Evolutionary conservation across 345 rosid species (phyloP), one percentile per base, ranked within the genome.

Genomic region (Salix suchowensis): DNA sequence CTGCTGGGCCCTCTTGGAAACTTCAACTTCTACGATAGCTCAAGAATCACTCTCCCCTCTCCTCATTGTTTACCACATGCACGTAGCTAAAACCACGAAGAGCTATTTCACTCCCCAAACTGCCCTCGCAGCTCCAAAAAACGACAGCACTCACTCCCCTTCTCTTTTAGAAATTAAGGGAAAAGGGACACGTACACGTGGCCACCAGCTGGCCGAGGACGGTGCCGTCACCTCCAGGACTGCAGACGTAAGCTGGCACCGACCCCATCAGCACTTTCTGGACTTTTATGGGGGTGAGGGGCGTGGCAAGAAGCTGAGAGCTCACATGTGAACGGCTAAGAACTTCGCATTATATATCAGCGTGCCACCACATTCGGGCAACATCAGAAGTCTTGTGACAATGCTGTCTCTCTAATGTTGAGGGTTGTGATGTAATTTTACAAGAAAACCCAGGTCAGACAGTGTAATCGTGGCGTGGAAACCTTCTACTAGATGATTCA

Each of bases 401-500:
- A n/a, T 32, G 12, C 16, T 16, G 40, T 65, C 68, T n/a, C 3
- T 32, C 40, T n/a, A 3, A 23, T 21, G n/a, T 55, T 23, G 10
- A n/a, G 8, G 58, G 11, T 2, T 9, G 7, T 18, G 7, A 19
- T 52, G 58, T 21, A 87, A 84, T 81, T 74, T 12, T 28, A 5
- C 19, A 60, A 77, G 42, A 71, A 67, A 52, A 52, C 7, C 70
- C 60, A 18, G 7, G 23, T 15, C 30, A 30, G 1, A 16, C 37
- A 11, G 18, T 39, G 1, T 14, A 9, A 24, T 60, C 21, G 46
- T 75, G 15, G 24, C 4, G 11, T 40, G 12, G 44, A 32, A 34
- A 0, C 23, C 6, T 13, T 3, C 30, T 16, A 13, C 36, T 34
- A 65, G 4, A 68, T 15, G 5, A 24, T 55, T 30, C 73, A 37